These are phyloP conservation scores for Phytophthora tubulina DNA, from an alignment of 352 stramenopile genomes.

Conservation along the genomic window DNA sequence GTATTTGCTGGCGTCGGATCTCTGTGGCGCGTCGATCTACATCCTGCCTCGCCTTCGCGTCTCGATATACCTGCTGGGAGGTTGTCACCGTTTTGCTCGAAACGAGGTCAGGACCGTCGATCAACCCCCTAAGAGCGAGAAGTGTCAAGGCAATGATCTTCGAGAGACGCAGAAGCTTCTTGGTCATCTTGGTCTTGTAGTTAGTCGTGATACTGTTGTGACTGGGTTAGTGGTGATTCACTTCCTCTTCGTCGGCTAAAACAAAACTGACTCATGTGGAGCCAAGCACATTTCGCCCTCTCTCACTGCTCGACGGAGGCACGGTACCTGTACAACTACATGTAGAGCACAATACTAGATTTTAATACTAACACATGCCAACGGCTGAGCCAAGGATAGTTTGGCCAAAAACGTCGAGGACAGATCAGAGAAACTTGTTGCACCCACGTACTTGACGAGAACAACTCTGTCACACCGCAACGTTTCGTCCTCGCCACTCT, in stretches of 20 bases:
- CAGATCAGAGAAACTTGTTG: background rate
- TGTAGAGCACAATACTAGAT: too few species aligned
- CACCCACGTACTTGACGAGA: background rate
- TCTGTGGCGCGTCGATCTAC: conserved; percentile 17
- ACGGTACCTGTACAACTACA: too few species aligned
- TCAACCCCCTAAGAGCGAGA: background rate
- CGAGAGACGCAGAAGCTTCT: background rate
- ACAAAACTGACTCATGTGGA: background rate
- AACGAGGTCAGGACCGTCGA: background rate
- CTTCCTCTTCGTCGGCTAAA: background rate
- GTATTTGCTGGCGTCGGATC: conserved; percentile 1
- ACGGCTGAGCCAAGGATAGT: too few species aligned
- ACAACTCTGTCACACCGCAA: too few species aligned
- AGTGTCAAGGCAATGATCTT: background rate
- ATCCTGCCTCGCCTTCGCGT: conserved; percentile 11
- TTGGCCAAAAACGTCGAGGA: too few species aligned
- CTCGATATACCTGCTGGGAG: background rate
- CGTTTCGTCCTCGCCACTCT: too few species aligned
- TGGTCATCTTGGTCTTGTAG: background rate
- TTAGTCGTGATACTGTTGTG: too few species aligned
- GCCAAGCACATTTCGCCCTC: too few species aligned
- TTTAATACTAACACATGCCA: background rate
- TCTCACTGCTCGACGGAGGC: too few species aligned
- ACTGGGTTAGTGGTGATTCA: background rate
- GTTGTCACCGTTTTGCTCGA: background rate